phyloP scores from a whole-genome alignment of 1,284 basidiomycete species.

The Boletellus deceptivus region DNA sequence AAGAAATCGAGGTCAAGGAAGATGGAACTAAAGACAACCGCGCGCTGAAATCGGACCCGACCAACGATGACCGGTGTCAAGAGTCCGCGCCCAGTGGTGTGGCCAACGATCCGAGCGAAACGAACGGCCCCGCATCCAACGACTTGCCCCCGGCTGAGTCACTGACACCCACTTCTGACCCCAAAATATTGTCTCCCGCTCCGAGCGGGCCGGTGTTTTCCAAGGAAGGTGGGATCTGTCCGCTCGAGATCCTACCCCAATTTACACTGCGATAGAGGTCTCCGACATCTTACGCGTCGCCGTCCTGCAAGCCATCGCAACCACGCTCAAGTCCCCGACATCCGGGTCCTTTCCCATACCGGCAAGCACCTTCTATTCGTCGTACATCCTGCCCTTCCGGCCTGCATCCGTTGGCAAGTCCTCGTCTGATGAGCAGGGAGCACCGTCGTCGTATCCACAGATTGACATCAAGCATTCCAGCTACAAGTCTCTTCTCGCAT shows the following conservation, averaged over 20 bases:
- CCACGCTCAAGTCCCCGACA: conserved; percentile 46
- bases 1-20: conserved; percentile 30
- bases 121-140: conserved; percentile 6
- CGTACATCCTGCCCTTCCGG: conserved; percentile 73
- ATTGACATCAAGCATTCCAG: conserved; percentile 66
- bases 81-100: conserved; percentile 15
- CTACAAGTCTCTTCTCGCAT: conserved; percentile 77
- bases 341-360: conserved; percentile 68
- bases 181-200: conserved; percentile 8
- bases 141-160: conserved; percentile 7
- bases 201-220: conserved; percentile 13
- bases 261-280: conserved; percentile 47
- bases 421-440: conserved; percentile 30
- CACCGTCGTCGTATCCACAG: conserved; percentile 37
- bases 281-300: conserved; percentile 64
- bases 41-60: conserved; percentile 13
- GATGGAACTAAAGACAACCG: conserved; percentile 20
- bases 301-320: conserved; percentile 66
- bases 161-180: conserved; percentile 1
- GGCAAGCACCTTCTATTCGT: conserved; percentile 74
- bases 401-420: conserved; percentile 45
- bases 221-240: conserved; percentile 26
- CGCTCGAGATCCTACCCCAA: neutral
- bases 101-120: conserved; percentile 15
- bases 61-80: conserved; percentile 1